Evolutionary conservation across 257 asterid genomes (phyloP), one percentile per base, ranked within the genome.

Genomic region (Jacaranda mimosifolia): DNA sequence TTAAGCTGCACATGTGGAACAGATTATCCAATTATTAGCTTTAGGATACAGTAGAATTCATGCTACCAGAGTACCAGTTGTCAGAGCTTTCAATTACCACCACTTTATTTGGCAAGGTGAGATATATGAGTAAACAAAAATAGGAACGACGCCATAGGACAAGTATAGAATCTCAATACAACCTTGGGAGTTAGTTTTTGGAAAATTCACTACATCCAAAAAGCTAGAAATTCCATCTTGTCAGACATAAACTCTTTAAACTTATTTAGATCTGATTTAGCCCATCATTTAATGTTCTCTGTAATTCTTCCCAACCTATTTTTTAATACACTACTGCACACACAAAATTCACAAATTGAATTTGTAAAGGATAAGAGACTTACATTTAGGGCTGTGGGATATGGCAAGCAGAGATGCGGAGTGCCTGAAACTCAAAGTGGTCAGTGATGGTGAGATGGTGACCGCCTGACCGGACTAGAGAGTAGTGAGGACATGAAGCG

Each of bases 151-250:
- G 36, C 53, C 55, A 51, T 52, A 18, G 2, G 18, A 9, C 64
- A 43, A 53, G 51, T 38, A 26, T 56, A 36, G 18, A 36, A 75
- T 32, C 63, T 3, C 40, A 19, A 18, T 18, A 68, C 71, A 53
- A 36, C 38, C 26, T 53, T 70, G n/a, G 32, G 39, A 56, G 48
- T 45, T 52, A 40, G n/a, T 40, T 8, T 39, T 64, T 73, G 70
- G 43, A 43, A 74, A 18, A 56, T 63, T 63, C 12, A 57, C 39
- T 71, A 19, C 42, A 74, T 43, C 63, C 53, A 35, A 63, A 74
- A 26, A 26, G 64, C 46, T n/a, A n/a, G 70, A 2, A 7, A 36
- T 72, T 36, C 38, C 63, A 79, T 52, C 32, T n/a, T 17, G 48
- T 72, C 52, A 17, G 45, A 63, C 21, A 53, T 55, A 35, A 42